phyloP scores from a whole-genome alignment of 106 monocot genomes.

The Allium cepa region DNA sequence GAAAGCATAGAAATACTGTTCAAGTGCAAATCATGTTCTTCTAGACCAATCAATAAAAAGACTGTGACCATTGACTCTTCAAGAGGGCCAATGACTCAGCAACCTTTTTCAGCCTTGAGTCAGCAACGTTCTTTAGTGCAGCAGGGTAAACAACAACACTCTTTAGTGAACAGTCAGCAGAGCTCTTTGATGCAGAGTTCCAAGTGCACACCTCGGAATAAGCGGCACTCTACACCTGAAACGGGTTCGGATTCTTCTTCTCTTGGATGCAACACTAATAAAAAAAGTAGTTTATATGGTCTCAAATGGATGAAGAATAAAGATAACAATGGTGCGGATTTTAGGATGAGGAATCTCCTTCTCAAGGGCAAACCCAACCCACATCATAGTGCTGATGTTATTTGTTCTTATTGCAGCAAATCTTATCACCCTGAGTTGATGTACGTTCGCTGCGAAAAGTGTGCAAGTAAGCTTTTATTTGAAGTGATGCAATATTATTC shows the following conservation, averaged over 20 bases:
- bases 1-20: constrained; percentile 12
- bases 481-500: not conserved
- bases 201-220: constrained; percentile 8
- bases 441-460: constrained; percentile 74
- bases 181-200: not conserved
- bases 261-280: too few species aligned
- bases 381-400: constrained; percentile 17
- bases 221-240: not conserved
- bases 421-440: constrained; percentile 56
- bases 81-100: not conserved
- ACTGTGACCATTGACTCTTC: constrained; percentile 1
- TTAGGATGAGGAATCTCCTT: constrained; percentile 47
- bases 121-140: not conserved
- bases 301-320: constrained; percentile 65
- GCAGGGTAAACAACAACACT: constrained; percentile 1
- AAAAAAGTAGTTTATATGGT: constrained; percentile 25
- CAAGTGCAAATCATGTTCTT: constrained; percentile 48
- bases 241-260: too few species aligned
- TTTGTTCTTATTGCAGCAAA: constrained; percentile 47
- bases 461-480: constrained; percentile 41
- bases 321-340: constrained; percentile 29
- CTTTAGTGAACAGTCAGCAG: not conserved
- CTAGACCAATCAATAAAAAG: constrained; percentile 13
- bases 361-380: constrained; percentile 30
- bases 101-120: constrained; percentile 10